Conservation (phyloP, 331 rosid genomes). For the Ulmus americana region DNA sequence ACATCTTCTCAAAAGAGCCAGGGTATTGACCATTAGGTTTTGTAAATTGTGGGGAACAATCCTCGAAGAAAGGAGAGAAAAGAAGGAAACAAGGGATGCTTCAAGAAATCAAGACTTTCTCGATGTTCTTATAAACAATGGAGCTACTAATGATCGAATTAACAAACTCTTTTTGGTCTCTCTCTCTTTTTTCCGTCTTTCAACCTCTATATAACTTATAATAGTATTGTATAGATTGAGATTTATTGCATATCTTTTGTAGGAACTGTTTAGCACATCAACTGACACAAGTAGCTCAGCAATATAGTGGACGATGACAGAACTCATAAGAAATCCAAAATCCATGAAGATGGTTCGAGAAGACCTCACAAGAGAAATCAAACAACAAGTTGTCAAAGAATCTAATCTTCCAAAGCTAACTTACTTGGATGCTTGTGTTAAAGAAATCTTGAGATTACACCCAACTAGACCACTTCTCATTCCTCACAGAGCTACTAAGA, state of each 20-base stretch:
- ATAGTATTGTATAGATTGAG: too few relatives aligned
- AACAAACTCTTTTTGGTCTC: background rate
- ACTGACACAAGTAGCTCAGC: conserved; percentile 17
- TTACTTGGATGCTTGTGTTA: conserved; percentile 8
- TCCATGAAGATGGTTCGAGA: background rate
- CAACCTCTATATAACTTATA: too few relatives aligned
- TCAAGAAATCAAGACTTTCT: background rate
- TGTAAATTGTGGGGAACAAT: background rate
- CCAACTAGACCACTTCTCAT: conserved; percentile 22
- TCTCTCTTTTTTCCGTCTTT: background rate
- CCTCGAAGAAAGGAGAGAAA: background rate
- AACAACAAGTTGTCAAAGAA: background rate
- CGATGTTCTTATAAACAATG: background rate
- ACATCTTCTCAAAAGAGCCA: background rate
- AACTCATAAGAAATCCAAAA: conserved; percentile 9
- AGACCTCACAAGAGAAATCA: conserved; percentile 9
- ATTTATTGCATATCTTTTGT: background rate
- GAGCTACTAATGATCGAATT: background rate
- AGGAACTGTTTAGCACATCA: conserved; percentile 17
- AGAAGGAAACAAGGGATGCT: background rate
- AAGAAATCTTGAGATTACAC: conserved; percentile 22
- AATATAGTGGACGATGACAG: conserved; percentile 18
- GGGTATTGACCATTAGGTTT: background rate
- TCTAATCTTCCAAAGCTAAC: background rate
- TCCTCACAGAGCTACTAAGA: conserved; percentile 11